Percentiles rank a stretch among this genome's conserved stretches.
Conservation (phyloP, 2,329 filamentous ascomycete species). For the Colletotrichum orchidophilum region DNA sequence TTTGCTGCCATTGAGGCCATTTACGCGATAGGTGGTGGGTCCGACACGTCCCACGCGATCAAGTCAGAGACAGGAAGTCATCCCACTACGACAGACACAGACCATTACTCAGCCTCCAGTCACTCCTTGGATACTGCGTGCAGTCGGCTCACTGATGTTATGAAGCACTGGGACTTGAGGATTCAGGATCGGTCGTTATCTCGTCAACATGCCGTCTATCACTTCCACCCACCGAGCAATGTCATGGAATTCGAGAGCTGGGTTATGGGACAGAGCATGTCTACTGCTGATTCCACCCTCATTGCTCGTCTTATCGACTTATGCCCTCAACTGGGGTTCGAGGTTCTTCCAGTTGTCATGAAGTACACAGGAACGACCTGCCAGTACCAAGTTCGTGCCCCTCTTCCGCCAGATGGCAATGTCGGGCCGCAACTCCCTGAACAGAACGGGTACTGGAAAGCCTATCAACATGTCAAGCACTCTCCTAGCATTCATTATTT, state of each 20-base stretch:
- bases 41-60: slow-evolving; percentile 7
- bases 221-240: slow-evolving; percentile 19
- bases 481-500: slow-evolving; percentile 8
- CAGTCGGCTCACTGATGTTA: not conserved
- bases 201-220: slow-evolving; percentile 20
- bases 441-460: slow-evolving; percentile 14
- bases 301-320: not conserved
- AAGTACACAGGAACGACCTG: slow-evolving; percentile 18
- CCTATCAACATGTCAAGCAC: slow-evolving; percentile 24
- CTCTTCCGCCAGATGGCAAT: not conserved
- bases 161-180: slow-evolving; percentile 11
- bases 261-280: slow-evolving; percentile 7
- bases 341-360: slow-evolving; percentile 26
- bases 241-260: slow-evolving; percentile 5
- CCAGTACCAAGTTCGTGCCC: slow-evolving; percentile 10
- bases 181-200: not conserved
- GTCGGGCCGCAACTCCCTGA: not conserved
- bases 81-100: not conserved
- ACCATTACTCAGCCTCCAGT: not conserved
- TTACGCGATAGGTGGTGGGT: slow-evolving; percentile 12
- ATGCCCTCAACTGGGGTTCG: slow-evolving; percentile 19
- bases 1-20: slow-evolving; percentile 20
- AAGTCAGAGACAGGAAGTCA: not conserved
- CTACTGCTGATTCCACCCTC: slow-evolving; percentile 4
- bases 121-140: not conserved